Conservation (phyloP, 371 early-diverging fungal species). For the Syncephalastrum racemosum region DNA sequence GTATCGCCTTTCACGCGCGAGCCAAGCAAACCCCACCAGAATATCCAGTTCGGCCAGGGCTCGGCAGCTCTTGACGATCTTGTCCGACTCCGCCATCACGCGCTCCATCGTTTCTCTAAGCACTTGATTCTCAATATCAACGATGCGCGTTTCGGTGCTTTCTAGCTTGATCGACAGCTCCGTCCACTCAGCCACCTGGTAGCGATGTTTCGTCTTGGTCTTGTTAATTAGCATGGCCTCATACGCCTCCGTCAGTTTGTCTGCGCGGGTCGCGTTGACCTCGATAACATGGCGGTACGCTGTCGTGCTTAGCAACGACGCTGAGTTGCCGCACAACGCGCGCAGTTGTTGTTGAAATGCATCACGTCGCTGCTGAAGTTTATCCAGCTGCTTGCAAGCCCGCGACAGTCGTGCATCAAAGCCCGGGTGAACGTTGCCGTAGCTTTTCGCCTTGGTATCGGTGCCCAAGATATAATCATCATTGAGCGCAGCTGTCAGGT, state of each 20-base stretch:
- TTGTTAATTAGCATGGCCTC: slow-evolving; percentile 33
- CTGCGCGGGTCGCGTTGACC: slow-evolving; percentile 35
- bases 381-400: slow-evolving; percentile 27
- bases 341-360: slow-evolving; percentile 29
- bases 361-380: slow-evolving; percentile 21
- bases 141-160: slow-evolving; percentile 43
- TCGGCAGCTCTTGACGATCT: slow-evolving; percentile 52
- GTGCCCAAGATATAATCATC: slow-evolving; percentile 36
- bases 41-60: slow-evolving; percentile 75
- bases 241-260: slow-evolving; percentile 21
- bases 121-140: slow-evolving; percentile 48
- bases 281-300: slow-evolving; percentile 57
- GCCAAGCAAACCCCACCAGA: slow-evolving; percentile 56
- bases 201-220: slow-evolving; percentile 48
- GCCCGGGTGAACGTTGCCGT: slow-evolving; percentile 48
- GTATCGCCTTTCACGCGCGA: slow-evolving; percentile 54
- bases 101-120: slow-evolving; percentile 39
- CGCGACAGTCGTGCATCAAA: slow-evolving; percentile 24
- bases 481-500: slow-evolving; percentile 46
- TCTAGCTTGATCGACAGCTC: slow-evolving; percentile 51
- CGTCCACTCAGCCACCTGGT: slow-evolving; percentile 51
- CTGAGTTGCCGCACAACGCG: slow-evolving; percentile 35
- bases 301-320: slow-evolving; percentile 30
- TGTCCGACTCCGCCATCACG: slow-evolving; percentile 43
- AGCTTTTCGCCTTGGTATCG: slow-evolving; percentile 30